These are phyloP conservation scores for maize (Zea mays) DNA, from an alignment of 176 grass and related monocot genomes.

Conservation along the genomic window Zm-B73-REFERENCE-NAM-5.0 NC_050096.1:293526001-293526500, in stretches of 20 bases:
- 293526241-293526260: neutral
- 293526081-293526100: constrained; percentile 11
- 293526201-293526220: constrained; percentile 23
- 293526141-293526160: neutral
- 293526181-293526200: constrained; percentile 8
- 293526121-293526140: neutral
- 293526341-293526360: neutral
- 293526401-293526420: neutral
- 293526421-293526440: neutral
- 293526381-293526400: constrained; percentile 6
- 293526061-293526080: neutral
- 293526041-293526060: constrained; percentile 29
- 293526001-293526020: constrained; percentile 46
- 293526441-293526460: neutral
- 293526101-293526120: constrained; percentile 10
- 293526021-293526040: neutral
- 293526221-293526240: neutral
- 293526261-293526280: neutral
- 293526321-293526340: neutral
- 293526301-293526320: neutral
- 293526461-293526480: neutral
- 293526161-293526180: neutral
- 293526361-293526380: neutral
- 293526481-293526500: neutral
- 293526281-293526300: constrained; percentile 22